Evolutionary conservation across 208 protist genomes (phyloP), one percentile per base, ranked within the genome.

Genomic region (Acanthamoeba lenticulata): DNA sequence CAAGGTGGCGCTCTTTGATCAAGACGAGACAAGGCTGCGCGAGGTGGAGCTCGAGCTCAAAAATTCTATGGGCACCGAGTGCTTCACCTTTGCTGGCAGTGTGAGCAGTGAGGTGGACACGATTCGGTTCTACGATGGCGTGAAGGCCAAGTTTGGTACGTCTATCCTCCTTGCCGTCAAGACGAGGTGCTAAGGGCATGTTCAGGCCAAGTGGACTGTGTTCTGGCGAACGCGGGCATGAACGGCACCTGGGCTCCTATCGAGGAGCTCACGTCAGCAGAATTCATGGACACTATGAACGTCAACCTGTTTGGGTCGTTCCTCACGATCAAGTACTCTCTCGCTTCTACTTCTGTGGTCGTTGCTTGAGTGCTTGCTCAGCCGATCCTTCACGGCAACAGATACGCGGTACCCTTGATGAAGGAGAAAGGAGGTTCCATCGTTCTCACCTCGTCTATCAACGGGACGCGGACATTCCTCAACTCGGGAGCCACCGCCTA

Each of bases 161-260:
- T n/a, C 3, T 29, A 74, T 0, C 24, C 65, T 7, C 65, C 9
- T 7, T 45, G 38, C 38, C 34, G 6, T 13, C 67, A 60, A 60
- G 11, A 60, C 52, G 1, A n/a, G n/a, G 19, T 45, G 36, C 34
- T 34, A 13, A 65, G n/a, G n/a, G n/a, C n/a, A n/a, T n/a, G n/a
- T n/a, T 13, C 62, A 85, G 90, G 90, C 27, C 44, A 47, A 52
- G 57, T 93, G 34, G 90, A 93, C 90, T 86, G 69, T 21, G 60
- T 93, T 2, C 47, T 81, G 29, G 90, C 77, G 13, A 93, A 93
- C 55, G 90, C 90, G 32, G 90, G 90, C 19, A 77, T 55, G 36
- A 93, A 93, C 38, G 90, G 90, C 27, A 83, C 77, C 17, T 93
- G 90, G 90, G 90, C 90, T 27, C 90, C 90, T 15, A 93, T 93